phyloP scores from a whole-genome alignment of 140 eudicot genomes.

The Eryngium alpinum region DNA sequence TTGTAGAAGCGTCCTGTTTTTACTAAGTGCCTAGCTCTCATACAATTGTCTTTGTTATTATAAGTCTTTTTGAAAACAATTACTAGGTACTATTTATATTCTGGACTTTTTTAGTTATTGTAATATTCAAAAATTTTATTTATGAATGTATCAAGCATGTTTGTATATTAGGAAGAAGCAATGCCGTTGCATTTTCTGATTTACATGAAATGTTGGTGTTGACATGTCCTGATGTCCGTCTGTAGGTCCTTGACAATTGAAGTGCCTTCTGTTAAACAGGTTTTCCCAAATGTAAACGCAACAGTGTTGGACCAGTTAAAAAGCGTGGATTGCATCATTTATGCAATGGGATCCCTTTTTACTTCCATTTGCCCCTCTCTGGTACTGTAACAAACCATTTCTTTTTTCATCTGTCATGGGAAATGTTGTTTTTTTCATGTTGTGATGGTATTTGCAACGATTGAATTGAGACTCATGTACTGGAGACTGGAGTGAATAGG shows the following conservation, averaged over 20 bases:
- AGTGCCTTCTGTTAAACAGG: conserved; percentile 38
- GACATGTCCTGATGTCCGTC: not conserved
- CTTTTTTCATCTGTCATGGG: not conserved
- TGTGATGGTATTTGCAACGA: not conserved
- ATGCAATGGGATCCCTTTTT: conserved; percentile 97
- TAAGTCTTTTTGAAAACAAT: not conserved
- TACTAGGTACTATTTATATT: not conserved
- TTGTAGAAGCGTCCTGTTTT: not conserved
- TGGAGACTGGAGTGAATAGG: no score
- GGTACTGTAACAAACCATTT: conserved; percentile 36
- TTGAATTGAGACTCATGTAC: not conserved
- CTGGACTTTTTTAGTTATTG: not conserved
- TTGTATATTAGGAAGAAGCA: no score
- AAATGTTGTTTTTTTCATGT: not conserved
- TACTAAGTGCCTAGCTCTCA: not conserved
- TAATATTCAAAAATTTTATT: not conserved
- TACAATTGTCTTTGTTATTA: not conserved
- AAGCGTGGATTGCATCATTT: conserved; percentile 72
- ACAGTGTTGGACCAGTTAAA: conserved; percentile 70
- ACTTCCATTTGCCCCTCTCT: conserved; percentile 96
- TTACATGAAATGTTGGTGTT: not conserved
- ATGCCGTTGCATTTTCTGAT: conserved; percentile 1
- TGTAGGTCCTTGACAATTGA: not conserved
- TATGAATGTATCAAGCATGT: not conserved
- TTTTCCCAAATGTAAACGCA: conserved; percentile 75